These are phyloP conservation scores for Ceratocystis huliohia DNA, from an alignment of 2,329 filamentous ascomycete species.

Conservation along the genomic window DNA sequence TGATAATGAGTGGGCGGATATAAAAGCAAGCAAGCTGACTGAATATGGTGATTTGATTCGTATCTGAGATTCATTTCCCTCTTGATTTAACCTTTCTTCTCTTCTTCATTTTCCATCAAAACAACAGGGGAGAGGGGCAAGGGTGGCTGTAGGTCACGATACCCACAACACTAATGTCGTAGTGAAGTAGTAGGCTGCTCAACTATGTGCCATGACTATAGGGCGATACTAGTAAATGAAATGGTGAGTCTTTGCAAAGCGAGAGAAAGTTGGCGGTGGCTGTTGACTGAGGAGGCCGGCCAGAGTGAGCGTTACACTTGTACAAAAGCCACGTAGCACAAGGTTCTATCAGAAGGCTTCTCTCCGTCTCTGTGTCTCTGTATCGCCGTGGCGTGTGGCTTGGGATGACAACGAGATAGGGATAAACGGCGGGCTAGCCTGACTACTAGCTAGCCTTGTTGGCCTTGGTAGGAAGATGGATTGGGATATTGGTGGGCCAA, in stretches of 20 bases:
- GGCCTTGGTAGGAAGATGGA: too few species aligned
- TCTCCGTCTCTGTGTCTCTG: too few species aligned
- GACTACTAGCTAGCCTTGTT: too few species aligned
- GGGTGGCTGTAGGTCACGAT: background rate
- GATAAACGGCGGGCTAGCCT: too few species aligned
- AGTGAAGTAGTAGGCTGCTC: background rate
- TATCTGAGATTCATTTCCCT: background rate
- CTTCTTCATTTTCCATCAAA: background rate
- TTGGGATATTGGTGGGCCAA: too few species aligned
- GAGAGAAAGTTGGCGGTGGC: background rate
- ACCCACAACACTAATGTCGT: background rate
- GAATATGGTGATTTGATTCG: background rate
- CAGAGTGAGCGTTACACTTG: background rate
- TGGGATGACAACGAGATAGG: too few species aligned
- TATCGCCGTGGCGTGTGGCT: too few species aligned
- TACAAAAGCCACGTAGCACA: background rate
- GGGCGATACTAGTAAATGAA: background rate
- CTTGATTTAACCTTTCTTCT: background rate
- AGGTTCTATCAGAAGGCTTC: background rate
- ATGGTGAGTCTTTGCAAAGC: constrained; percentile 3
- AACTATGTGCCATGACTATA: background rate
- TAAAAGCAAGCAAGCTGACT: background rate
- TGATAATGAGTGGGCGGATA: background rate
- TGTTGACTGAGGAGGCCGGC: background rate
- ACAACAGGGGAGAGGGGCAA: background rate